A percentile compares a stretch with the other conserved stretches of the same genome.
Conservation (phyloP, 306 rosid species). For the Cicer pinnatifidum region DNA sequence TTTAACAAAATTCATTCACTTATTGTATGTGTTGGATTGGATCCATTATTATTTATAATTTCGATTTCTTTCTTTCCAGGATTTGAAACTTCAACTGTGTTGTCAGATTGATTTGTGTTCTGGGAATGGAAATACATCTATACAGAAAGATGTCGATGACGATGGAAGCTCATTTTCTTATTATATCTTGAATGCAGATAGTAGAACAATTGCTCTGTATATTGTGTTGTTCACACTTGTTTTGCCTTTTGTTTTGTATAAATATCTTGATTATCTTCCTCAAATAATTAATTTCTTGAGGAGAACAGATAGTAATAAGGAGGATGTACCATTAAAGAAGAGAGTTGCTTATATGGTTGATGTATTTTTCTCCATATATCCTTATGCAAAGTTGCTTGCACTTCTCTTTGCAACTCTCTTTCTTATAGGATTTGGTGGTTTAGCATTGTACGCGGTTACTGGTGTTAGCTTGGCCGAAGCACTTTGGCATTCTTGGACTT, state of each 20-base stretch:
- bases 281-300: constrained; percentile 56
- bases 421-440: constrained; percentile 91
- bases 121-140: constrained; percentile 36
- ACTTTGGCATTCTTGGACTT: constrained; percentile 98
- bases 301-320: constrained; percentile 67
- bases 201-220: constrained; percentile 75
- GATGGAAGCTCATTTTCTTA: constrained; percentile 37
- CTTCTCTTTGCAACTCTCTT: constrained; percentile 92
- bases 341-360: constrained; percentile 89
- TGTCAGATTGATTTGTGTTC: constrained; percentile 42
- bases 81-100: constrained; percentile 54
- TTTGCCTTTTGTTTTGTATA: constrained; percentile 75
- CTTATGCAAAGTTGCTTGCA: constrained; percentile 93
- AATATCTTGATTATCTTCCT: constrained; percentile 79
- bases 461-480: constrained; percentile 89
- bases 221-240: constrained; percentile 62
- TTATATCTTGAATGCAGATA: constrained; percentile 48
- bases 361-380: constrained; percentile 91
- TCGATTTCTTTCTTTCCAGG: constrained; percentile 56
- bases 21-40: constrained; percentile 16
- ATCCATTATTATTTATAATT: background rate
- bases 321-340: constrained; percentile 86
- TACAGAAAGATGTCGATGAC: constrained; percentile 29
- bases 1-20: constrained; percentile 1
- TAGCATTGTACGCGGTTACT: constrained; percentile 91